Evolutionary conservation across 345 rosid genomes (phyloP).

Genomic region (Rubroshorea leprosula): DNA sequence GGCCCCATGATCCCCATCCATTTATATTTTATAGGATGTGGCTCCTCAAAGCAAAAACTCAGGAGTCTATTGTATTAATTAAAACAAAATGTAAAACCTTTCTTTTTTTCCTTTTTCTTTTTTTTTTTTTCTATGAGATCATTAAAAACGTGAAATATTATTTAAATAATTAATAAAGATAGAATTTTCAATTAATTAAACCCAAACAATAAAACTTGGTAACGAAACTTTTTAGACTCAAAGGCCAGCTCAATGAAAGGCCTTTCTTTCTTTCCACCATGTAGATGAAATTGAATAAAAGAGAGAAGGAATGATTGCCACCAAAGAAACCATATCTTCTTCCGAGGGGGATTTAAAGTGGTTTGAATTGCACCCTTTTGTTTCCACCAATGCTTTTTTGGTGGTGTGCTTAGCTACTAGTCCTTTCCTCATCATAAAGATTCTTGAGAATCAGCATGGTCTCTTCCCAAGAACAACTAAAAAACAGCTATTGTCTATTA

Average conservation of each 20-base stretch:
- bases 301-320: conserved; percentile 24
- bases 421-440: conserved; percentile 16
- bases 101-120: too few relatives aligned
- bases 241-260: too few relatives aligned
- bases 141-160: too few relatives aligned
- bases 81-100: neutral
- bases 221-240: too few relatives aligned
- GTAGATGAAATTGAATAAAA: too few relatives aligned
- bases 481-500: neutral
- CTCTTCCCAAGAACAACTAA: neutral
- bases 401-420: neutral
- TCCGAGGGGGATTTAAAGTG: neutral
- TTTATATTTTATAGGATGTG: neutral
- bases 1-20: too few relatives aligned
- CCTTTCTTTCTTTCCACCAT: too few relatives aligned
- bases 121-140: too few relatives aligned
- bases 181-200: too few relatives aligned
- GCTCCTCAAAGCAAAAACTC: neutral
- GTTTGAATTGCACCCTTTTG: conserved; percentile 13
- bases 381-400: conserved; percentile 8
- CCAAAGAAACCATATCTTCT: conserved; percentile 20
- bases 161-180: too few relatives aligned
- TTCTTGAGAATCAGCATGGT: conserved; percentile 18
- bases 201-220: too few relatives aligned
- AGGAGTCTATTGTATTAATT: neutral